These are phyloP conservation scores for Didymella exigua DNA, from an alignment of 2,329 filamentous ascomycete genomes.

Conservation along the genomic window DNA sequence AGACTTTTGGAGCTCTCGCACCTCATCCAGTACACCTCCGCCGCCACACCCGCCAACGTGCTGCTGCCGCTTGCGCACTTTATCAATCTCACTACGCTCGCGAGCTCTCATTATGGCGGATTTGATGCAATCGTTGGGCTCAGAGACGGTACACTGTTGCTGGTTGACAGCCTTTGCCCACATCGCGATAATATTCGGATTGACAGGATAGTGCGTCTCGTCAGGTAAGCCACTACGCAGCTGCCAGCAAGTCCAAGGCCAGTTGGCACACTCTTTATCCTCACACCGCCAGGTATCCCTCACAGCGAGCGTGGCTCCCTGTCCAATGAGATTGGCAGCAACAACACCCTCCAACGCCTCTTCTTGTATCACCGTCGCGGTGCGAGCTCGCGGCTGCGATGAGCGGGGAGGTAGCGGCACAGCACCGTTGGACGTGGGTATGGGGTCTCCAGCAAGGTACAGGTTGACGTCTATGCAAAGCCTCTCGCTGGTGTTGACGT, in stretches of 20 bases:
- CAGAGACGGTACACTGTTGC: neutral
- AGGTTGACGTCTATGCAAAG: neutral
- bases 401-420: neutral
- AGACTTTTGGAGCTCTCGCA: too few relatives aligned
- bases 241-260: neutral
- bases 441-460: neutral
- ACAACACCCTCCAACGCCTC: neutral
- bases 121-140: neutral
- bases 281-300: neutral
- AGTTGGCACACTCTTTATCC: neutral
- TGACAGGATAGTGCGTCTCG: neutral
- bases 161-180: neutral
- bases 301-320: neutral
- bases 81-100: neutral
- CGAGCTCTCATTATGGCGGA: neutral
- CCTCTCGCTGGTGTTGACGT: neutral
- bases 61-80: neutral
- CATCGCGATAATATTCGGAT: neutral
- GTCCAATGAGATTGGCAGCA: neutral
- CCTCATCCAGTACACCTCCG: neutral
- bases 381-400: neutral
- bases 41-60: neutral
- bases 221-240: neutral
- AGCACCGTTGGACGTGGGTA: neutral
- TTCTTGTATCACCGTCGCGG: neutral